Base-by-base conservation (phyloP, 2,329 filamentous ascomycete species). In the Cercospora beticola region DNA sequence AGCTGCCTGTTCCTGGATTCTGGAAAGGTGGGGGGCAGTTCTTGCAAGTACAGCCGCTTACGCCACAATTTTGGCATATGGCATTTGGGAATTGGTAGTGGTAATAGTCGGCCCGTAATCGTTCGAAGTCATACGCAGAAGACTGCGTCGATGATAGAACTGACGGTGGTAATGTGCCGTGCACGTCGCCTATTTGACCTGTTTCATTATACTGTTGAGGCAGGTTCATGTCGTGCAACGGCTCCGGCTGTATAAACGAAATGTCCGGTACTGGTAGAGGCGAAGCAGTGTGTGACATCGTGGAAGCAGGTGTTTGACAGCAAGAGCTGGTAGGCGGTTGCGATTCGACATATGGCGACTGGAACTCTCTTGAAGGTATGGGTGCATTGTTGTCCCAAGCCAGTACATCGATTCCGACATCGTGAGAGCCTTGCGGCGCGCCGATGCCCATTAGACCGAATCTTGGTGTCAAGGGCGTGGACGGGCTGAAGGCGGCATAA, bases 51-150 rank as follows among this genome's bases (percentile, higher is more conserved):
- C 77, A 78, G 33, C 76, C 76, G 64, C 70, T 74, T 2, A 77
- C 71, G 36, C 76, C 76, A 63, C 77, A 78, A 18, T 75, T 78
- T 67, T 78, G 77, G 63, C 77, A 78, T 26, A 78, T 78, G 12
- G 76, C 75, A 12, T 71, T 74, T 1, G 77, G 76, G 40, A 77
- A 74, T 56, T 77, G 76, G 54, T 78, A 76, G 33, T 62, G 70
- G 33, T 74, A 68, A 68, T 77, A 78, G 62, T 76, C 72, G 31
- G 65, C 68, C 18, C 67, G 71, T 26, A 76, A 69, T 46, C 73
- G 71, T 36, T 74, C 68, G 64, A 75, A 75, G 61, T 77, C 71
- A 67, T 75, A 74, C n/a, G 67, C 64, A 1, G 73, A 69, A 56
- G 66, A 23, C 31, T 59, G 59, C 28, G 66, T 49, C 23, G 70